Base-by-base conservation (phyloP, 2,329 filamentous ascomycete species). In the Chrysoporthe puriensis region DNA sequence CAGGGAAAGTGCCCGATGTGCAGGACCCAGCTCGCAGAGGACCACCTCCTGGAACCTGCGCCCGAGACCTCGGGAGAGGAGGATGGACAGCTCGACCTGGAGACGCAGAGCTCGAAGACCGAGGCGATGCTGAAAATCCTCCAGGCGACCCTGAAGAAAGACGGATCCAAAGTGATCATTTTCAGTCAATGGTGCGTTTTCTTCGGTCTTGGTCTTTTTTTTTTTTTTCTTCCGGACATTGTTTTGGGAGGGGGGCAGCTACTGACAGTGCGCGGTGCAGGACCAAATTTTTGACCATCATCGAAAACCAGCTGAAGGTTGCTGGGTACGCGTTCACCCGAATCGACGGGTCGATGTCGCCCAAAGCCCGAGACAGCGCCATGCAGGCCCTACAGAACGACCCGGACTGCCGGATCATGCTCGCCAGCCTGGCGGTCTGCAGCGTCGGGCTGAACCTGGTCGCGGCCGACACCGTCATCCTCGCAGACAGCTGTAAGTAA, bases 1-100 rank as follows among this genome's bases (percentile, higher is more conserved):
- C 92, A 96, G 74, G 85, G 90, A 64, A 93, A 91, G 76, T 97
- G 94, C 70, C 94, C 94, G 0, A 90, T 97, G 85, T 97, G 94
- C 74, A 90, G 93, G 26, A 88, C 90, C 6, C 80, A 87, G 44
- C 85, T 96, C 18, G 81, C 84, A 14, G 84, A 89, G 66, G 83
- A 82, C 1, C 81, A 85, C 2, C 81, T 86, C 0, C 85, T 96
- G 0, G 91, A 89, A 42, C 90, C 92, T 1, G 85, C 87, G 0
- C 83, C 85, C 1, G 86, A 90, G 64, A 84, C 84, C 71, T 76
- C 80, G 66, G 78, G 79, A 6, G 80, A 79, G 26, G 80, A 82
- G 1, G 80, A 83, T 34, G 78, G 81, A 2, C 81, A 84, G 34
- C 85, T 88, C 5, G 88, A 94, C 72, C 80, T 85, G 0, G 84